These are phyloP conservation scores for Nissolia schottii DNA, from an alignment of 306 rosid genomes.

Conservation along the genomic window DNA sequence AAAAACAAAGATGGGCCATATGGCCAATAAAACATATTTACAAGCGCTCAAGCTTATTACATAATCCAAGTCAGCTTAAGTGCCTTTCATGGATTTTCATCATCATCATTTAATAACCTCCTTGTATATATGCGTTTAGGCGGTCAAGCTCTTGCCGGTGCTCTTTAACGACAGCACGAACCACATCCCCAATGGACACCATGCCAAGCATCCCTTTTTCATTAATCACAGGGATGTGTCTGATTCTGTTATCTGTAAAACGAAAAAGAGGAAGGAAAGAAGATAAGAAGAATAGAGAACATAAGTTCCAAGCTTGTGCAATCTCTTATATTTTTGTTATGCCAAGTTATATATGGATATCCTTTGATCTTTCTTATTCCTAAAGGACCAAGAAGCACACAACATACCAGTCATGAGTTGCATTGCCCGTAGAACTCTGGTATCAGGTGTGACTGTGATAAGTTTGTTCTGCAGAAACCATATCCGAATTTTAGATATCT, in stretches of 20 bases:
- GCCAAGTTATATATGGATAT: not conserved
- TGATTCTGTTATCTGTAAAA: constrained; percentile 74
- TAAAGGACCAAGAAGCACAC: not conserved
- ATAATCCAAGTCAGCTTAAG: constrained; percentile 32
- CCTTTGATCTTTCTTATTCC: not conserved
- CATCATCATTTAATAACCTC: constrained; percentile 77
- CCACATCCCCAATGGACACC: constrained; percentile 99
- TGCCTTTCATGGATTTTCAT: constrained; percentile 29
- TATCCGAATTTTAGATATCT: constrained; percentile 5
- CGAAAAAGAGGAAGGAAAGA: not conserved
- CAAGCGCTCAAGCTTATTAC: constrained; percentile 55
- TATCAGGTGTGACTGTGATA: constrained; percentile 83
- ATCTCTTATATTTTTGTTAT: not conserved
- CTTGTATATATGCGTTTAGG: constrained; percentile 90
- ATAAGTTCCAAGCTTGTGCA: constrained; percentile 6
- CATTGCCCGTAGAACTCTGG: constrained; percentile 89
- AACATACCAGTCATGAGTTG: constrained; percentile 92
- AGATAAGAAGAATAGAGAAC: not conserved
- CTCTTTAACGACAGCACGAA: constrained; percentile 96
- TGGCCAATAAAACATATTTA: constrained; percentile 43
- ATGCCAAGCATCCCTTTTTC: constrained; percentile 81
- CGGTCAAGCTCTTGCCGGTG: constrained; percentile 95
- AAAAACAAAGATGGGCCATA: constrained; percentile 31
- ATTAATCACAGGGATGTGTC: constrained; percentile 91
- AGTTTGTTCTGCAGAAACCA: constrained; percentile 76